Evolutionary conservation across 768 basidiomycete species (phyloP).

Genomic region (Phanerochaete sordida): DNA sequence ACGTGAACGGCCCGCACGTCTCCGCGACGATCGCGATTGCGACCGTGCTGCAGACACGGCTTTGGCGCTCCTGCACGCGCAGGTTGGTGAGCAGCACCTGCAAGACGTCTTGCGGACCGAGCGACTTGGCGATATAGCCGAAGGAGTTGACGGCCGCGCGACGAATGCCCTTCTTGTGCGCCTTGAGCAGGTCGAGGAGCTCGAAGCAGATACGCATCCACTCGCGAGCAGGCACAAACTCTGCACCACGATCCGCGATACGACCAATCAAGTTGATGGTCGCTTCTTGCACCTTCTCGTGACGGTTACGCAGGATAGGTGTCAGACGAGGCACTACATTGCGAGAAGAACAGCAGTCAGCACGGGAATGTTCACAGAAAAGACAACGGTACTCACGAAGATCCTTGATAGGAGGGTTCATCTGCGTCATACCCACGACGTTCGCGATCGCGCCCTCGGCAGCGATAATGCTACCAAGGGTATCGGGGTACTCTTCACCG

Average conservation of each 20-base stretch:
- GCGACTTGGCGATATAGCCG: constrained; percentile 98
- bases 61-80: constrained; percentile 98
- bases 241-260: constrained; percentile 98
- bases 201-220: constrained; percentile 99
- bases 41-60: constrained; percentile 96
- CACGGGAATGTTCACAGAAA: background rate
- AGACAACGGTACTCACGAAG: constrained; percentile 61
- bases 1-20: constrained; percentile 96
- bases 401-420: constrained; percentile 99
- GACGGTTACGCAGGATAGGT: constrained; percentile 97
- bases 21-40: constrained; percentile 96
- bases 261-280: constrained; percentile 99
- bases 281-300: constrained; percentile 99
- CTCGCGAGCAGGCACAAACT: constrained; percentile 96
- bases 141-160: constrained; percentile 99
- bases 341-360: constrained; percentile 13
- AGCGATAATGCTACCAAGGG: constrained; percentile 97
- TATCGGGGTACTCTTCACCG: constrained; percentile 99
- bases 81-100: constrained; percentile 94
- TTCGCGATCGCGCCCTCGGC: constrained; percentile 99
- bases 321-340: constrained; percentile 94
- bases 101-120: constrained; percentile 97
- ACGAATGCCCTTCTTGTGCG: constrained; percentile 98
- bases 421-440: constrained; percentile 99
- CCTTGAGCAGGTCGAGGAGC: constrained; percentile 92